These are phyloP conservation scores for Scenedesmus sp. DNA, from an alignment of 163 green algal genomes.

Conservation along the genomic window DNA sequence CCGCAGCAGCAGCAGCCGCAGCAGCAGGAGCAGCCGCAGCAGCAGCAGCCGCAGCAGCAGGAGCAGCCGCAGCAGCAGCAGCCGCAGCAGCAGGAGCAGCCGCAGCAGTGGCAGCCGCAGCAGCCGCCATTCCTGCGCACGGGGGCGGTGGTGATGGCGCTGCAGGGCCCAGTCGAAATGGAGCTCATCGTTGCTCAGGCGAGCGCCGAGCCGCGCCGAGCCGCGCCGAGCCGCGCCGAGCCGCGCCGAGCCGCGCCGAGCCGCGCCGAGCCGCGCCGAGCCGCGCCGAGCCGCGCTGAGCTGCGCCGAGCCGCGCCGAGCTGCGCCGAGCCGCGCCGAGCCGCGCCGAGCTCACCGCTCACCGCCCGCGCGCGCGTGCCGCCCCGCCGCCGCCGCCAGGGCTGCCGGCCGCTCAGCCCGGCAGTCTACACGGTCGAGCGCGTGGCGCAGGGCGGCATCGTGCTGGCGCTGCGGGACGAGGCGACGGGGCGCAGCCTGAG, in stretches of 20 bases:
- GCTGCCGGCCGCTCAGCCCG: slow-evolving; percentile 52
- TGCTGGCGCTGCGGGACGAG: slow-evolving; percentile 15
- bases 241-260: no score
- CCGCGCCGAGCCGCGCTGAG: no score
- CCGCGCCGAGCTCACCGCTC: no score
- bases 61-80: slow-evolving; percentile 7
- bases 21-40: not conserved
- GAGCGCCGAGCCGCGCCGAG: no score
- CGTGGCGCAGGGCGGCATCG: slow-evolving; percentile 4
- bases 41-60: not conserved
- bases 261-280: no score
- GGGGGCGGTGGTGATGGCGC: slow-evolving; percentile 53
- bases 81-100: slow-evolving; percentile 18
- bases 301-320: no score
- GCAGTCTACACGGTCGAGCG: slow-evolving; percentile 38
- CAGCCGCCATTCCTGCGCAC: slow-evolving; percentile 32
- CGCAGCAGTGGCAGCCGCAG: slow-evolving; percentile 11
- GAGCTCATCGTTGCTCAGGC: slow-evolving; percentile 70
- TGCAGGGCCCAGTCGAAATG: slow-evolving; percentile 57
- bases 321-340: no score
- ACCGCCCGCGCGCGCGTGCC: not conserved
- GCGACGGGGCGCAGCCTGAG: not conserved
- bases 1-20: slow-evolving; percentile 22
- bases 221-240: no score
- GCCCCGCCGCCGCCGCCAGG: slow-evolving; percentile 32